These are phyloP conservation scores for Leccinum broughii DNA, from an alignment of 768 basidiomycete species.

Conservation along the genomic window DNA sequence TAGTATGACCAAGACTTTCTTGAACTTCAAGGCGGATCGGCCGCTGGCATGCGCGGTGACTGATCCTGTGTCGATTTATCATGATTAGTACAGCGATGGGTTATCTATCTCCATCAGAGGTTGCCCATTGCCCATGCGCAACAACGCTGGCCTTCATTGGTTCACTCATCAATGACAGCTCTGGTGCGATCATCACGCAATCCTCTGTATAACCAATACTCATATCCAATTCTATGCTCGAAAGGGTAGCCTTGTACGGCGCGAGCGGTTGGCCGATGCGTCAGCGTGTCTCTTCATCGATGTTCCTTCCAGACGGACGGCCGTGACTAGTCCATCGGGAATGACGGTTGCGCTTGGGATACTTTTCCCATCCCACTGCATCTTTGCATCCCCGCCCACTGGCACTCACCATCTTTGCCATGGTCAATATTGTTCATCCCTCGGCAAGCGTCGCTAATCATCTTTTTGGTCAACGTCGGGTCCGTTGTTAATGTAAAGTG, in stretches of 20 bases:
- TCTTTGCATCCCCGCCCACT: not conserved
- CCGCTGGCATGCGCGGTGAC: not conserved
- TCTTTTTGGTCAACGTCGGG: not conserved
- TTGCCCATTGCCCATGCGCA: conserved; percentile 4
- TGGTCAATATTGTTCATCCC: not conserved
- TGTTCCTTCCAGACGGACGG: not conserved
- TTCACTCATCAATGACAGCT: not conserved
- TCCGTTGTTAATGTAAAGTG: not conserved
- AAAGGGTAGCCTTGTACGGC: not conserved
- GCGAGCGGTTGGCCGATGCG: not conserved
- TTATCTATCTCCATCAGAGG: conserved; percentile 10
- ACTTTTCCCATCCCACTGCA: not conserved
- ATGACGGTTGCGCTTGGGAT: not conserved
- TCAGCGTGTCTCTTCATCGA: not conserved
- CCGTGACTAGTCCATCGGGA: not conserved
- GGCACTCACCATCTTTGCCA: not conserved
- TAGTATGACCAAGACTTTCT: not conserved
- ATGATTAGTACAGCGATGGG: not conserved
- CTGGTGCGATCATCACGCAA: conserved; percentile 13
- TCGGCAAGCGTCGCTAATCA: not conserved
- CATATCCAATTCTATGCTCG: not conserved
- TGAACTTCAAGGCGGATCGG: not conserved
- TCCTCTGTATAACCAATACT: conserved; percentile 3
- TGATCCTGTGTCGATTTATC: not conserved
- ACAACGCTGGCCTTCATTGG: not conserved